phyloP scores from a whole-genome alignment of 2,329 filamentous ascomycete genomes.

The Arthrobotrys sphaeroides region DNA sequence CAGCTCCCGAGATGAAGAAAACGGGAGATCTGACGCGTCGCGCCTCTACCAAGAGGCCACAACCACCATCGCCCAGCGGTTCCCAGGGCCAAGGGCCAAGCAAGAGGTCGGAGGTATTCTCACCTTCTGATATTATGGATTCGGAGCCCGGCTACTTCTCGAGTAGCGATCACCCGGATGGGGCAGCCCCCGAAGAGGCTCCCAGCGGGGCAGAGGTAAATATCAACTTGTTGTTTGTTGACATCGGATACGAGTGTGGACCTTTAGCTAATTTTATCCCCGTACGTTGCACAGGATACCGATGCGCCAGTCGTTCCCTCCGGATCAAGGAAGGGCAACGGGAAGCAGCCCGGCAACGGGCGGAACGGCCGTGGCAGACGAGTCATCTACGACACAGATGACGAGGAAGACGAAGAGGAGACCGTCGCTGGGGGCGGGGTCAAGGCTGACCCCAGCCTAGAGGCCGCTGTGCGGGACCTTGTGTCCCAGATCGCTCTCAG shows the following conservation, averaged over 20 bases:
- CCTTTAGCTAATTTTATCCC: too few species aligned
- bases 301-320: too few species aligned
- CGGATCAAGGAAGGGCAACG: too few species aligned
- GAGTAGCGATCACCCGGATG: background rate
- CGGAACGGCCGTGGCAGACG: too few species aligned
- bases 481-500: constrained; percentile 12
- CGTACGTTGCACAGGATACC: too few species aligned
- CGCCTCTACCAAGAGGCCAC: background rate
- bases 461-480: constrained; percentile 10
- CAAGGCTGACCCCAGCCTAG: background rate
- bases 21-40: background rate
- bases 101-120: background rate
- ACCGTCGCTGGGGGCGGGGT: background rate
- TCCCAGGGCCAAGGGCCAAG: background rate
- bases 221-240: too few species aligned
- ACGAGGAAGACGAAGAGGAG: background rate
- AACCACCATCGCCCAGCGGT: background rate
- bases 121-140: constrained; percentile 1
- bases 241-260: too few species aligned
- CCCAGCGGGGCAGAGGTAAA: too few species aligned
- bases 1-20: background rate
- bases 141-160: background rate
- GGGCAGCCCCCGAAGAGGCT: too few species aligned
- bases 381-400: background rate
- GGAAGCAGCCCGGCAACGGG: too few species aligned